A percentile compares a stretch with the other conserved stretches of the same genome.
phyloP scores from a whole-genome alignment of 331 rosid genomes.

The Pyrus hybrid region DNA sequence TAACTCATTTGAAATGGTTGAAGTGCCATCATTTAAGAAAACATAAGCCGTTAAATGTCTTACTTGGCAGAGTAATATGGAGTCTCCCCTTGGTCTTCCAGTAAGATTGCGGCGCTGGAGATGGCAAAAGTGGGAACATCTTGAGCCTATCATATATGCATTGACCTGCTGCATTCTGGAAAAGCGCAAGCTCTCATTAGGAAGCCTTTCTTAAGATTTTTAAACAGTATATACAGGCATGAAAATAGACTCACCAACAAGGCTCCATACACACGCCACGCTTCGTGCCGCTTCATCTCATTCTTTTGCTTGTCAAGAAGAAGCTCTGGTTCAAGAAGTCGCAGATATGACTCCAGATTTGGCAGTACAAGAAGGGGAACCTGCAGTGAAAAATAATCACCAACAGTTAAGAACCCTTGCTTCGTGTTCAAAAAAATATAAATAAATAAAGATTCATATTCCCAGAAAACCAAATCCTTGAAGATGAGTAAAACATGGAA shows the following conservation, averaged over 20 bases:
- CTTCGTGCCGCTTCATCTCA: constrained; percentile 31
- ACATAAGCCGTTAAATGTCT: neutral
- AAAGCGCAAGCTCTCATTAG: neutral
- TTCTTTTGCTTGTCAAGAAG: constrained; percentile 27
- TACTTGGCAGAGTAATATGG: constrained; percentile 8
- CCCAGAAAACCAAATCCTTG: neutral
- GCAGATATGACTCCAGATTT: constrained; percentile 24
- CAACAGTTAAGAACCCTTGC: neutral
- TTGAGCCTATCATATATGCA: constrained; percentile 26
- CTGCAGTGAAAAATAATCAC: neutral
- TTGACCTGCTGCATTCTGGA: constrained; percentile 30
- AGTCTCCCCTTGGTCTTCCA: constrained; percentile 13
- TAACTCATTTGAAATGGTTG: neutral
- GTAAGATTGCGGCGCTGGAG: constrained; percentile 6
- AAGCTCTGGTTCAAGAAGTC: constrained; percentile 29
- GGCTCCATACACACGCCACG: constrained; percentile 34
- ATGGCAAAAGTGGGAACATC: constrained; percentile 23
- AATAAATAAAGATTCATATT: neutral
- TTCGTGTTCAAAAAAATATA: neutral
- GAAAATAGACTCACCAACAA: constrained; percentile 20
- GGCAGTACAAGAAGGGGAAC: constrained; percentile 30
- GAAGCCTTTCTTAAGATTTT: neutral
- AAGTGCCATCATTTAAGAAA: neutral
- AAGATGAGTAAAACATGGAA: neutral
- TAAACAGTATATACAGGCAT: neutral